phyloP scores from a whole-genome alignment of 2,329 filamentous ascomycete genomes.

The Tolypocladium tundrense region DNA sequence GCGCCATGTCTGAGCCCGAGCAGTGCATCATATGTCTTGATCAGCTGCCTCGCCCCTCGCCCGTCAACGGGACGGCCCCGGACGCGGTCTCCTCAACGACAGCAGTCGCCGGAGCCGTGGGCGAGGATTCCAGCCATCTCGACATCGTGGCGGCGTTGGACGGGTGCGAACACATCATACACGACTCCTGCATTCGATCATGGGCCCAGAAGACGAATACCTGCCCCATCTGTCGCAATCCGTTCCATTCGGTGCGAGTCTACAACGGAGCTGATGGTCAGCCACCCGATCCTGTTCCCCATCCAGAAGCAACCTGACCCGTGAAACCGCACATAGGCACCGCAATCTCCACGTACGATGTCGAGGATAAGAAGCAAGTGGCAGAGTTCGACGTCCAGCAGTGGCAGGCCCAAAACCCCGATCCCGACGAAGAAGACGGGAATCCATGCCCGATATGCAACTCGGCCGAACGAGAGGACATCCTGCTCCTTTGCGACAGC shows the following conservation, averaged over 20 bases:
- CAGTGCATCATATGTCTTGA: constrained; percentile 64
- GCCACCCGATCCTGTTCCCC: not conserved
- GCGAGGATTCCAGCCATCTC: constrained; percentile 23
- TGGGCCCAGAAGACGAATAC: constrained; percentile 97
- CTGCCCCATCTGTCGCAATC: constrained; percentile 89
- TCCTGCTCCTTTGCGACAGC: constrained; percentile 80
- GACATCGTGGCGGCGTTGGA: constrained; percentile 48
- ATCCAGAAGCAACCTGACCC: not conserved
- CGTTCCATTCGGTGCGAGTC: constrained; percentile 83
- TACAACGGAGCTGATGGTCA: constrained; percentile 68
- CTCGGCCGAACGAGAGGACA: constrained; percentile 68
- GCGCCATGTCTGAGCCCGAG: constrained; percentile 44
- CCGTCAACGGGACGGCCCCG: constrained; percentile 10
- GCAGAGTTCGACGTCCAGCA: constrained; percentile 76
- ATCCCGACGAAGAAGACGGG: constrained; percentile 55
- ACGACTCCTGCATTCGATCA: constrained; percentile 83
- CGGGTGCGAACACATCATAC: constrained; percentile 83
- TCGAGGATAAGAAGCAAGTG: constrained; percentile 79
- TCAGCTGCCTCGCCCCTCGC: constrained; percentile 34
- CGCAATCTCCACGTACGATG: constrained; percentile 47
- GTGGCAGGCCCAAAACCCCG: constrained; percentile 61
- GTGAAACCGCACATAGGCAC: constrained; percentile 30
- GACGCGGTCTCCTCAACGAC: constrained; percentile 7
- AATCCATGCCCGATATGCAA: constrained; percentile 79
- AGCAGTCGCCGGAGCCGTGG: constrained; percentile 4